Evolutionary conservation across 139 green algal species (phyloP).

Genomic region (Edaphochlamys debaryana): DNA sequence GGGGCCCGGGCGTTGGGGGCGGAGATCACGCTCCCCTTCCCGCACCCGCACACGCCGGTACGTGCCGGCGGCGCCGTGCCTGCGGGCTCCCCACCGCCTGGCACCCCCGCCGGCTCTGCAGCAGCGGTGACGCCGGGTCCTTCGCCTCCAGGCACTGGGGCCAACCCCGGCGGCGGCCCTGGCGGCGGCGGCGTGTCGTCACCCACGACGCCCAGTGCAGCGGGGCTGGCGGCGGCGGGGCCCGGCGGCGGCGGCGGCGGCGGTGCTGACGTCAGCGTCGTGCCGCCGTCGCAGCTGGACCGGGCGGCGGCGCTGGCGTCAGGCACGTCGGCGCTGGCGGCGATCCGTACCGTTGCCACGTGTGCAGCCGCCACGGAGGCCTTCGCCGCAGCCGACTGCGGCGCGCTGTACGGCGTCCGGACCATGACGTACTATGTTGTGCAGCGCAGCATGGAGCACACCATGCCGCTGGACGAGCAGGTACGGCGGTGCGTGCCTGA

Average conservation of each 20-base stretch:
- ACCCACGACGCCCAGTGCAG: too few species aligned
- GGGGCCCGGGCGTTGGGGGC: background rate
- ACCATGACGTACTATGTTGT: slow-evolving; percentile 3
- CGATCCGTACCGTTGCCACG: background rate
- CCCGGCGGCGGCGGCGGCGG: too few species aligned
- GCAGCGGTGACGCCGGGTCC: too few species aligned
- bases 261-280: background rate
- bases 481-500: too few species aligned
- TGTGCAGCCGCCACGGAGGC: background rate
- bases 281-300: too few species aligned
- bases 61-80: background rate
- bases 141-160: background rate
- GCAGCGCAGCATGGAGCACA: slow-evolving; percentile 1
- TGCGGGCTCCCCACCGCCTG: background rate
- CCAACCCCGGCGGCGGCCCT: background rate
- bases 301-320: background rate
- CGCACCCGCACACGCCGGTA: background rate
- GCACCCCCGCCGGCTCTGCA: background rate
- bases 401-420: background rate
- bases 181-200: too few species aligned
- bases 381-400: slow-evolving; percentile 8
- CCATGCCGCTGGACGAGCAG: slow-evolving; percentile 8
- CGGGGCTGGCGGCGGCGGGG: too few species aligned
- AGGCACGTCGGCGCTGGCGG: background rate
- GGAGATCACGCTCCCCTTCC: background rate